Base-by-base conservation (phyloP, 345 rosid species). In the Murraya koenigii region DNA sequence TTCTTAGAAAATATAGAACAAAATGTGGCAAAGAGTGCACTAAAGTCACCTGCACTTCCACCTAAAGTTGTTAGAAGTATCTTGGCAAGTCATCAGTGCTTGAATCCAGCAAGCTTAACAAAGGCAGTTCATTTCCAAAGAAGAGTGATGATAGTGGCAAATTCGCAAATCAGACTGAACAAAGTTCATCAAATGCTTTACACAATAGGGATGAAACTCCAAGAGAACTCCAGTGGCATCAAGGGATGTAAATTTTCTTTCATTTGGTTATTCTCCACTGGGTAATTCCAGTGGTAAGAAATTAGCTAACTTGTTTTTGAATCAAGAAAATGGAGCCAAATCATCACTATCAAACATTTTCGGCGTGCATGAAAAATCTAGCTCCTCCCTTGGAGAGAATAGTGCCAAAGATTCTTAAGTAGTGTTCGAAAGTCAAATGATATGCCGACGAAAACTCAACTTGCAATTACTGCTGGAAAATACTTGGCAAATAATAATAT, bases 171-270 rank as follows among this genome's bases (percentile, higher is more conserved):
- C 84, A 75, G 69, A 61, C 68, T 54, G 82, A 79, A 38, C 78
- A 49, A 75, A 77, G 72, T 75, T 79, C 81, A 72, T 71, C 80
- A 5, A 69, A 60, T 36, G 19, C 78, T 10, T 58, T 55, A 70
- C 83, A 73, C 60, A 79, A 32, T 52, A 77, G 66, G 62, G 80
- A 80, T 80, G 86, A 68, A 66, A 69, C 63, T 41, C 68, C 85
- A 8, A 62, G 55, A 65, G 49, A 68, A 80, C 75, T 73, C 70
- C 63, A 14, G 72, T n/a, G 26, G 49, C 78, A 35, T 80, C 88
- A 1, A 81, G 65, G 77, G 89, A 88, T 26, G 72, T 85, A 63
- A 87, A 88, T 81, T 86, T 81, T 83, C 90, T 92, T 52, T 30
- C 32, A 30, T 30, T 30, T 30, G 32, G 32, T 2, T 1, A 30